Conservation (phyloP, 2,329 filamentous ascomycete species). For the Hymenoscyphus occultus region DNA sequence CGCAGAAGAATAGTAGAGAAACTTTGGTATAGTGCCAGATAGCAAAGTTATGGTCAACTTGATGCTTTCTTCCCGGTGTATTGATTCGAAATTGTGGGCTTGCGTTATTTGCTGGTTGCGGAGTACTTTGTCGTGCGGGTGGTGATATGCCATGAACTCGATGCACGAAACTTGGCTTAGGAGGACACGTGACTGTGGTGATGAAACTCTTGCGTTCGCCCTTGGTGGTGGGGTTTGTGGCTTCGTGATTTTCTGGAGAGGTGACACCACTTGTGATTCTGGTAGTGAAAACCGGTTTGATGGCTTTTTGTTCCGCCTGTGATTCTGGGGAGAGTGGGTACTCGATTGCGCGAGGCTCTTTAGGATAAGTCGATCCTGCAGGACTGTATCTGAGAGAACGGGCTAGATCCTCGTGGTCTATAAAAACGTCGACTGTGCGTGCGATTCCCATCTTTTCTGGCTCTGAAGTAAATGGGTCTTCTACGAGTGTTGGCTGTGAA, state of each 20-base stretch:
- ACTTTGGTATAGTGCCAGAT: conserved; percentile 70
- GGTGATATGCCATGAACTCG: neutral
- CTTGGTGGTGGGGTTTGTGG: neutral
- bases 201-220: neutral
- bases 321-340: neutral
- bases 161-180: neutral
- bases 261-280: neutral
- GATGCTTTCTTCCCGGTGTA: too few species aligned
- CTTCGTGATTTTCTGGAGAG: neutral
- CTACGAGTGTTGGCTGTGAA: conserved; percentile 28
- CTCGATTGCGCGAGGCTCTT: conserved; percentile 1
- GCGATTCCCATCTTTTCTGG: conserved; percentile 41
- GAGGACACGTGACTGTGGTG: neutral
- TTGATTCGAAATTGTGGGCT: too few species aligned
- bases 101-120: too few species aligned
- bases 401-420: conserved; percentile 42
- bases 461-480: conserved; percentile 24
- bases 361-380: neutral
- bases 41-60: conserved; percentile 50
- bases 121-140: neutral
- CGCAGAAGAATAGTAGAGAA: conserved; percentile 67
- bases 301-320: neutral
- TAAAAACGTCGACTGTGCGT: conserved; percentile 63
- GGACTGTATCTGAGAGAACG: neutral
- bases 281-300: neutral